phyloP scores from a whole-genome alignment of 805 yeast species.

The Lipomyces sp. region DNA sequence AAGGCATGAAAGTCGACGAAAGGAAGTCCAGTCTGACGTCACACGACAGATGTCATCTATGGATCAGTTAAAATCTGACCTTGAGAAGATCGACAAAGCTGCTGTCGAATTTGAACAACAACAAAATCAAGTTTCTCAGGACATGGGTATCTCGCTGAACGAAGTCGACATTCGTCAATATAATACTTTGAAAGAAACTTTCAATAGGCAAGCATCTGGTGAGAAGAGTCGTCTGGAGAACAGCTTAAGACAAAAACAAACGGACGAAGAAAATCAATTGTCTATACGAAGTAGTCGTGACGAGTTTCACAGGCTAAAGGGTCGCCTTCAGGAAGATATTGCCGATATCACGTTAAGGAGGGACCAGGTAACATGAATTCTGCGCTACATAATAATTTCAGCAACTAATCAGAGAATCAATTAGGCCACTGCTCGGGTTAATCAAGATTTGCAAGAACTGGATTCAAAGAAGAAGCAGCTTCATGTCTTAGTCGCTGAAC shows the following conservation, averaged over 20 bases:
- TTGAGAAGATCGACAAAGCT: slow-evolving; percentile 46
- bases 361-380: slow-evolving; percentile 35
- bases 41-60: slow-evolving; percentile 49
- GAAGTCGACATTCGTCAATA: slow-evolving; percentile 57
- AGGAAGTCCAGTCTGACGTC: slow-evolving; percentile 55
- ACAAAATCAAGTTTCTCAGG: slow-evolving; percentile 36
- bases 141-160: slow-evolving; percentile 43
- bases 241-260: slow-evolving; percentile 30
- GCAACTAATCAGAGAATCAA: background rate
- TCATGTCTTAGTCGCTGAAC: slow-evolving; percentile 22
- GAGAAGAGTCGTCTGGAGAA: slow-evolving; percentile 31
- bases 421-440: slow-evolving; percentile 26
- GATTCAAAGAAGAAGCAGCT: slow-evolving; percentile 29
- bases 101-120: slow-evolving; percentile 42
- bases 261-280: slow-evolving; percentile 30
- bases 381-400: background rate
- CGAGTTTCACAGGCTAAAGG: slow-evolving; percentile 18
- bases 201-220: slow-evolving; percentile 33
- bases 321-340: slow-evolving; percentile 36
- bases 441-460: slow-evolving; percentile 30
- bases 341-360: slow-evolving; percentile 41
- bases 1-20: slow-evolving; percentile 39
- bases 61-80: slow-evolving; percentile 45
- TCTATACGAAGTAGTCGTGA: slow-evolving; percentile 25
- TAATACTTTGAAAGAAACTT: slow-evolving; percentile 54